Percentiles rank a stretch among this genome's conserved stretches.
Conservation (phyloP, 1,284 basidiomycete genomes). For the Singerocomus inundabilis region DNA sequence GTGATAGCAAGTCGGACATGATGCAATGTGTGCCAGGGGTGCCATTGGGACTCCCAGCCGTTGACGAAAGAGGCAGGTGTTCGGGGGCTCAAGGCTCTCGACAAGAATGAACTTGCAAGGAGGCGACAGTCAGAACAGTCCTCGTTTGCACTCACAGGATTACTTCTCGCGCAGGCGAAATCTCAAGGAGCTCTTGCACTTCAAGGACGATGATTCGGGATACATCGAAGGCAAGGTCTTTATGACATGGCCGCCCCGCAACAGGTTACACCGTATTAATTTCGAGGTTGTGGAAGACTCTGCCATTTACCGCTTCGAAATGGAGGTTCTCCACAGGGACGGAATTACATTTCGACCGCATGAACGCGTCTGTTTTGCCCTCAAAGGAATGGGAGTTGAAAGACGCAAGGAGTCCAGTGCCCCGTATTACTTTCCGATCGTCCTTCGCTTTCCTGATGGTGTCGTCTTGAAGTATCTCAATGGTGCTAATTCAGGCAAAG, state of each 20-base stretch:
- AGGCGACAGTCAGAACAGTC: neutral
- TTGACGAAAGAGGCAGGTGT: conserved; percentile 4
- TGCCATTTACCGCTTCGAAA: conserved; percentile 35
- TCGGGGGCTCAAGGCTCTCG: conserved; percentile 9
- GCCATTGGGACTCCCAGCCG: neutral
- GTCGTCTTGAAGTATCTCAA: conserved; percentile 38
- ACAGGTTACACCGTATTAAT: conserved; percentile 25
- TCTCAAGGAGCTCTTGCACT: conserved; percentile 23
- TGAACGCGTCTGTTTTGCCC: conserved; percentile 41
- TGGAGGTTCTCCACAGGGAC: conserved; percentile 35
- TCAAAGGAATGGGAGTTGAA: conserved; percentile 40
- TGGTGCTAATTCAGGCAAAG: conserved; percentile 23
- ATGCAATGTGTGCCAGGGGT: neutral
- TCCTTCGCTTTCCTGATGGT: conserved; percentile 39
- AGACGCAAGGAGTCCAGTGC: conserved; percentile 27
- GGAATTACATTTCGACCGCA: conserved; percentile 36
- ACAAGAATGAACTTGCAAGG: conserved; percentile 15
- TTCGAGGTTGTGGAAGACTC: conserved; percentile 26
- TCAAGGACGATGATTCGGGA: conserved; percentile 26
- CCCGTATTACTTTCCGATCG: conserved; percentile 35
- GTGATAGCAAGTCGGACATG: conserved; percentile 37
- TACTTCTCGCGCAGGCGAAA: conserved; percentile 26
- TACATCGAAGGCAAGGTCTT: conserved; percentile 41
- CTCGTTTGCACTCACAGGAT: conserved; percentile 1
- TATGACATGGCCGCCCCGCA: conserved; percentile 43